These are phyloP conservation scores for Cylindrodendrum hubeiense DNA, from an alignment of 2,329 filamentous ascomycete species.

Conservation along the genomic window DNA sequence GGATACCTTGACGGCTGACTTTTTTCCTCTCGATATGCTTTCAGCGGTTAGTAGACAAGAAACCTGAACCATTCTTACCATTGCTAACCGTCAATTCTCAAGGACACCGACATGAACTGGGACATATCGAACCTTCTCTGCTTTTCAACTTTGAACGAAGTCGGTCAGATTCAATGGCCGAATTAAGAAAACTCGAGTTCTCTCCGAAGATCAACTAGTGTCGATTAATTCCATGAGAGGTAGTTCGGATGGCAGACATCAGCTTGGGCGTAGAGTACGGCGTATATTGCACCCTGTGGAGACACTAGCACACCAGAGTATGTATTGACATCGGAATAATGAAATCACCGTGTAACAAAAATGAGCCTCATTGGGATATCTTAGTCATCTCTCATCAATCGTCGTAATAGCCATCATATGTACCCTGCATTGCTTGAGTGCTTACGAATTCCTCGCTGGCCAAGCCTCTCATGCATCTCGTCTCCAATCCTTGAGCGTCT, in stretches of 20 bases:
- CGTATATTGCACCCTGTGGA: not conserved
- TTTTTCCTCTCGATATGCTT: conserved; percentile 34
- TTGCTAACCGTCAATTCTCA: conserved; percentile 17
- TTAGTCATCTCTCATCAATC: conserved; percentile 44
- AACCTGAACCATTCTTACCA: not conserved
- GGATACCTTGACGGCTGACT: conserved; percentile 32
- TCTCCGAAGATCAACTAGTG: not conserved
- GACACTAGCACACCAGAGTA: not conserved
- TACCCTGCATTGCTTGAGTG: conserved; percentile 70
- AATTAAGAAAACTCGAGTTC: not conserved
- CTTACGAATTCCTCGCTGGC: conserved; percentile 73
- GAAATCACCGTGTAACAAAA: not conserved
- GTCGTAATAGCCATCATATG: conserved; percentile 68
- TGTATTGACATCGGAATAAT: too few species aligned
- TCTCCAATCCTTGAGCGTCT: conserved; percentile 69
- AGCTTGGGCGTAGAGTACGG: not conserved
- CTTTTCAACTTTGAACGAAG: conserved; percentile 27
- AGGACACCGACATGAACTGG: conserved; percentile 43
- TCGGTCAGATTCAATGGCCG: conserved; percentile 32
- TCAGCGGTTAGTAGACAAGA: conserved; percentile 28
- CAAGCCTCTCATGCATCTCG: conserved; percentile 67
- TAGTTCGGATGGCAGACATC: too few species aligned
- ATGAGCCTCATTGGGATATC: not conserved
- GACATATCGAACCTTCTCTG: conserved; percentile 43
- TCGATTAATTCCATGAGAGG: not conserved